Percentiles rank a stretch among this genome's conserved stretches.
phyloP scores from a whole-genome alignment of 805 yeast species.

The Candida ulmi region DNA sequence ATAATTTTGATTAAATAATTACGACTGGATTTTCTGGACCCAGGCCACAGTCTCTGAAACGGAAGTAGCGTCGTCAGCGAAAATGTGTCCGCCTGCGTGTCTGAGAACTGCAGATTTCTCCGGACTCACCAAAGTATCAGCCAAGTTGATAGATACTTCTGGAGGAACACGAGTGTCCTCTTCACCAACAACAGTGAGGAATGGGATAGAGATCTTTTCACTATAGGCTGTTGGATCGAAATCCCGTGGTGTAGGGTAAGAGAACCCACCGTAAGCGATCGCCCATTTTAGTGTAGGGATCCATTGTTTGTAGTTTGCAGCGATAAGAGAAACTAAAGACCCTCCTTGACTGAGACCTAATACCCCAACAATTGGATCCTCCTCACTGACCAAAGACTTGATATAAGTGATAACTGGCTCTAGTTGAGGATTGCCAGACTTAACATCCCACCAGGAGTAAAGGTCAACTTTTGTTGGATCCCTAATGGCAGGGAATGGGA shows the following conservation, averaged over 20 bases:
- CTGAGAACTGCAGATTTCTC: neutral
- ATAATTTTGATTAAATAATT: no score
- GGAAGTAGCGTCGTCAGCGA: conserved; percentile 1
- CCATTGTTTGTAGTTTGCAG: conserved; percentile 18
- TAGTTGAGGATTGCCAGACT: neutral
- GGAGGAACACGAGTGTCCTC: conserved; percentile 1
- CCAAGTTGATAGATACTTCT: neutral
- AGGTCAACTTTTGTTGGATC: conserved; percentile 3
- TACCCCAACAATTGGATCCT: conserved; percentile 7
- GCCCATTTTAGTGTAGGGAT: conserved; percentile 55
- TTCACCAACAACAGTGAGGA: conserved; percentile 4
- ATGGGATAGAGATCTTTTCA: conserved; percentile 3
- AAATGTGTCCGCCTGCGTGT: conserved; percentile 2
- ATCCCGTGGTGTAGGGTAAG: conserved; percentile 3
- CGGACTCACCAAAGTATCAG: neutral
- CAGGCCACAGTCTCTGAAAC: neutral
- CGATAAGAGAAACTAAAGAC: conserved; percentile 1
- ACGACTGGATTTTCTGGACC: neutral
- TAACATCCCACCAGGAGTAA: conserved; percentile 8
- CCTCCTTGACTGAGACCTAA: conserved; percentile 11
- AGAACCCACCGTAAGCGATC: conserved; percentile 24
- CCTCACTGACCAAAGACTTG: conserved; percentile 1
- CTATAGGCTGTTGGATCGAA: conserved; percentile 1
- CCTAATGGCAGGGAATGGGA: conserved; percentile 41
- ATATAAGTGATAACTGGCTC: neutral